Evolutionary conservation across 2,329 filamentous ascomycete genomes (phyloP).

Genomic region (Fusarium brevicatenulatum): DNA sequence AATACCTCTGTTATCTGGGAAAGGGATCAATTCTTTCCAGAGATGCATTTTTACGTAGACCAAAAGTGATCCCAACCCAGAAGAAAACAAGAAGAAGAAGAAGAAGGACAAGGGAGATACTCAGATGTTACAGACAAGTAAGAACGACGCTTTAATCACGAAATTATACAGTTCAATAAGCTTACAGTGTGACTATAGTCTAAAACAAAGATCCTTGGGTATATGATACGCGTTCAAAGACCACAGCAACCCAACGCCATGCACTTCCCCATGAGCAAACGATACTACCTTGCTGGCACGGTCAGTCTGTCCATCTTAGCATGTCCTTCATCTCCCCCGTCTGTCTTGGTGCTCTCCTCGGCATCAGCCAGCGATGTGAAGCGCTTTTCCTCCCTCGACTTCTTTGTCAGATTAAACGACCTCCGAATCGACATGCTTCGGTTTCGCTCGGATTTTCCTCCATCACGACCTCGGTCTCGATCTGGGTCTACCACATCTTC

Average conservation of each 20-base stretch:
- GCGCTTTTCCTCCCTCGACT: conserved; percentile 20
- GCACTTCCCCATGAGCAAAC: conserved; percentile 9
- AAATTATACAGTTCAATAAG: conserved; percentile 1
- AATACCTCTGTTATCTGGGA: neutral
- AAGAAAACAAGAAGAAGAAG: neutral
- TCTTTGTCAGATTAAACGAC: conserved; percentile 32
- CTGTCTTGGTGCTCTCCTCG: neutral
- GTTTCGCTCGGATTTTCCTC: conserved; percentile 13
- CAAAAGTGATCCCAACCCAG: neutral
- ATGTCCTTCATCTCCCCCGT: neutral
- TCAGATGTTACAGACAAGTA: conserved; percentile 1
- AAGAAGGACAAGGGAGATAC: neutral
- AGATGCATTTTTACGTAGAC: conserved; percentile 16
- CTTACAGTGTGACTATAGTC: conserved; percentile 32
- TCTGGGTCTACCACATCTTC: conserved; percentile 41
- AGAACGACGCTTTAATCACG: neutral
- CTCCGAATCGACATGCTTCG: conserved; percentile 33
- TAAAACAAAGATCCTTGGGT: conserved; percentile 19
- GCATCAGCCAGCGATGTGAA: conserved; percentile 12
- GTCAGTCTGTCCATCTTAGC: conserved; percentile 10
- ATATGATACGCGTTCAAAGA: conserved; percentile 19
- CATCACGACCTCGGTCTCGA: conserved; percentile 16
- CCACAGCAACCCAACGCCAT: conserved; percentile 18
- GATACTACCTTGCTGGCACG: conserved; percentile 22
- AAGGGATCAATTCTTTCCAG: neutral